Base-by-base conservation (phyloP, 306 rosid species). In the Cercis canadensis region DNA sequence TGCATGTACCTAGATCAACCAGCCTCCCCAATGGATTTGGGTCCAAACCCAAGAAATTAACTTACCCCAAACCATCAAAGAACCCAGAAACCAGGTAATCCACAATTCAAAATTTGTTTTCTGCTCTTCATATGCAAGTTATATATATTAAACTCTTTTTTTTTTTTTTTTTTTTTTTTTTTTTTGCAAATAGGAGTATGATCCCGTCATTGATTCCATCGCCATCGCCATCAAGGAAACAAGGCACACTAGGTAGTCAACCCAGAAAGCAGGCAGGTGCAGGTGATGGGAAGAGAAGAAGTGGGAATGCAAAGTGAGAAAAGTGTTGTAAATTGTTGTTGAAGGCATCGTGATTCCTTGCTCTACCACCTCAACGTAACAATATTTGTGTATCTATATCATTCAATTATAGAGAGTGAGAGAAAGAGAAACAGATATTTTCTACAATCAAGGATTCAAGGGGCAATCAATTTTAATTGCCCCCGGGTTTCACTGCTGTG, bases 181-280 rank as follows among this genome's bases (percentile, higher is more conserved):
- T 76, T 3, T 34, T 14, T 56, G 50, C 5, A 67, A 79, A 65
- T 67, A 91, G 96, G 85, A 87, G 92, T 62, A 65, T 83, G 81
- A 89, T 85, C 66, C 96, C 96, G 62, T 91, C 96, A 37, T 74
- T 83, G 62, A 83, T 87, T 86, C 99, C 97, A 60, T 15, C 83
- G 1, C 99, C 97, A 60, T 15, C 83, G 1, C 90, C 99, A 2
- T 76, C 97, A 37, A 80, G 87, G 78, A 95, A 79, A 78, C 77
- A 76, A 45, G 72, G 81, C 64, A 79, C 44, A 21, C 67, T 65
- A 56, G 71, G 31, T 21, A 57, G 67, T 71, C 91, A 76, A 63
- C 72, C 79, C 0, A 82, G 81, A 65, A 92, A 82, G 80, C 69
- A 21, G 36, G 71, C 78, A 40, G 82, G 66, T 40, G 43, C 82